Base-by-base conservation (phyloP, 2,329 filamentous ascomycete genomes). In the Colletotrichum sp. region DNA sequence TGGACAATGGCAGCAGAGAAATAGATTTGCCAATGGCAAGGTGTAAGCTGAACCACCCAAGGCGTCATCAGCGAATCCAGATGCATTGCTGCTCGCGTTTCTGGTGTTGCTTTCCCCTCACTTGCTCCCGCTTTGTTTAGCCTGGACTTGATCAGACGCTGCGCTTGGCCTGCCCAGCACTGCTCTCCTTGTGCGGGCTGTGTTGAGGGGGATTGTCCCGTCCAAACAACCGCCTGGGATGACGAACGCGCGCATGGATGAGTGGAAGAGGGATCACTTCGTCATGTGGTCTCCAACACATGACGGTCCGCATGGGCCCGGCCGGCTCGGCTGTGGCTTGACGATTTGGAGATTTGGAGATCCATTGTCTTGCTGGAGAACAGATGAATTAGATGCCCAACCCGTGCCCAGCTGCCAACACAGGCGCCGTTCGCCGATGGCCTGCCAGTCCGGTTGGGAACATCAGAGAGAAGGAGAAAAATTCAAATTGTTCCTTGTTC, bases 231-330 rank as follows among this genome's bases (percentile, higher is more conserved):
- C 59, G 64, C 32, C 16, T 61, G 55, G 67, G 30, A 65, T 12
- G 60, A 65, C 30, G 52, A 64, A 61, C 24, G 57, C 39, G 55
- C n/a, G 69, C 57, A 72, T 75, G 70, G 32, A 65, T 73, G 59
- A 18, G 55, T 59, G 70, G 65, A 66, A 34, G 60, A 59, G 16
- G 64, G 43, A 73, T 76, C 7, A 21, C 13, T 28, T 60, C 65
- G 70, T 74, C 74, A 74, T 76, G 74, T 69, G 74, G 24, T 34
- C 57, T 36, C 39, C 34, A 71, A 36, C 73, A 68, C 64, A 66
- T 67, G 72, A 71, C 26, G 68, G 28, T 30, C 73, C 59, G 34
- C 43, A 59, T 69, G 48, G 43, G 34, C 64, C 32, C 36, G 67
- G 55, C 67, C 57, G 55, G 67, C 57, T 52, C 67, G 57, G 66